phyloP scores from a whole-genome alignment of 1,284 basidiomycete genomes.

The Cutaneotrichosporon cavernicola region DNA sequence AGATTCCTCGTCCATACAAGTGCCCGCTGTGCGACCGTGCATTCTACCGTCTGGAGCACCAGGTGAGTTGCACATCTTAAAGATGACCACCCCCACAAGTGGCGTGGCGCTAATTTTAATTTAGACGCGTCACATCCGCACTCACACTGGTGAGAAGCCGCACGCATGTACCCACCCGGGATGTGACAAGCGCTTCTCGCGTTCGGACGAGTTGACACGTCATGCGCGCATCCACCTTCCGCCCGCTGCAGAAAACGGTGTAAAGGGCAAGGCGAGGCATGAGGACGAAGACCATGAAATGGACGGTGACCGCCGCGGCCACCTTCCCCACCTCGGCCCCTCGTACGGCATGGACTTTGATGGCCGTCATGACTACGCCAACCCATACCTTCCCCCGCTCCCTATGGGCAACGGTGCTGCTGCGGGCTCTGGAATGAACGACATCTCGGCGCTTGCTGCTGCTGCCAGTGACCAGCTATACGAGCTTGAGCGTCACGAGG shows the following conservation, averaged over 20 bases:
- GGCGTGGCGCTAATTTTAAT: not conserved
- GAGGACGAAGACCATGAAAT: slow-evolving; percentile 31
- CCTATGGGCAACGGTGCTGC: slow-evolving; percentile 26
- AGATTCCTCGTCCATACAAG: slow-evolving; percentile 80
- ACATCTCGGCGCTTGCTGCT: slow-evolving; percentile 66
- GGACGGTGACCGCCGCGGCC: slow-evolving; percentile 42
- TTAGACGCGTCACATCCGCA: slow-evolving; percentile 95
- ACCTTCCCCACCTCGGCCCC: slow-evolving; percentile 44
- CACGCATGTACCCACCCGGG: slow-evolving; percentile 87
- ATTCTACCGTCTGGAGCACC: slow-evolving; percentile 88
- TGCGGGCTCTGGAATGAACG: slow-evolving; percentile 51
- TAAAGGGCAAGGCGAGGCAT: slow-evolving; percentile 9
- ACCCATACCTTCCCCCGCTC: slow-evolving; percentile 39
- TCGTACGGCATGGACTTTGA: slow-evolving; percentile 52
- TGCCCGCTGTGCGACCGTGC: slow-evolving; percentile 89
- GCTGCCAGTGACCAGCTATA: slow-evolving; percentile 83
- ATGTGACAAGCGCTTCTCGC: slow-evolving; percentile 98
- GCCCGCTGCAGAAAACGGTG: slow-evolving; percentile 36
- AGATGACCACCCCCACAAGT: not conserved
- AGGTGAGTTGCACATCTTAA: slow-evolving; percentile 59
- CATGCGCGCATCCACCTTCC: slow-evolving; percentile 87
- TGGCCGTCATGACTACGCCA: slow-evolving; percentile 38
- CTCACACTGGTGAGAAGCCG: slow-evolving; percentile 97
- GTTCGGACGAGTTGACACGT: slow-evolving; percentile 94
- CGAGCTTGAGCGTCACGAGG: slow-evolving; percentile 79